Conservation (phyloP, 352 stramenopile genomes). For the Aphanomyces invadans region DNA sequence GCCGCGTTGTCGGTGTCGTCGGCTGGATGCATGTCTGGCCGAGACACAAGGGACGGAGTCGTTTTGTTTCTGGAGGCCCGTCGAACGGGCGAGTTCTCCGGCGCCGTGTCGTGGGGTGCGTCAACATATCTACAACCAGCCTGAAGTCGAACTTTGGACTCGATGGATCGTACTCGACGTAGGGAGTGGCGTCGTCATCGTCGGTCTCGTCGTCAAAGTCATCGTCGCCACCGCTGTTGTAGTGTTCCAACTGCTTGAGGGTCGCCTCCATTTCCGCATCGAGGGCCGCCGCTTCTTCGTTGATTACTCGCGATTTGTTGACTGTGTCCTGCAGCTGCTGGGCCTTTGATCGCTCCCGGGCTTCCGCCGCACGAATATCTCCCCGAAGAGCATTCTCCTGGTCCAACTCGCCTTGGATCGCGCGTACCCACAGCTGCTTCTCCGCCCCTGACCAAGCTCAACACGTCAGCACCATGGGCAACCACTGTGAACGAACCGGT, state of each 20-base stretch:
- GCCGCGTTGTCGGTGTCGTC: conserved; percentile 27
- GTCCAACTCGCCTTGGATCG: conserved; percentile 7
- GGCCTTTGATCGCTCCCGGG: conserved; percentile 30
- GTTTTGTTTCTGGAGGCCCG: conserved; percentile 25
- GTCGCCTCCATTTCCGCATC: conserved; percentile 25
- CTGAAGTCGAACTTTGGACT: conserved; percentile 22
- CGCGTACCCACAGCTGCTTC: conserved; percentile 14
- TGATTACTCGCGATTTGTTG: conserved; percentile 36
- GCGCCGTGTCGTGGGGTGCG: conserved; percentile 29
- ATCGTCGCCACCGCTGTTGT: conserved; percentile 14
- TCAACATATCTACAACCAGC: conserved; percentile 40
- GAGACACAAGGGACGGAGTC: not conserved
- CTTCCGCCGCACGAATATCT: conserved; percentile 1
- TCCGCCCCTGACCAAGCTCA: conserved; percentile 15
- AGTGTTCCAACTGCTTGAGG: conserved; percentile 17
- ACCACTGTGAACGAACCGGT: conserved; percentile 5
- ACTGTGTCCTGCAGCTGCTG: conserved; percentile 43
- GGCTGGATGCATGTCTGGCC: not conserved
- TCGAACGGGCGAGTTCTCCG: conserved; percentile 66
- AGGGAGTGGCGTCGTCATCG: conserved; percentile 12
- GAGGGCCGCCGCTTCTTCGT: conserved; percentile 39
- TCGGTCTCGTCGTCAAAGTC: conserved; percentile 27
- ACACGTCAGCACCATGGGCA: not conserved
- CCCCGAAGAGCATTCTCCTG: not conserved
- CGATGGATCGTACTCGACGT: conserved; percentile 22